Base-by-base conservation (phyloP, 495 filamentous ascomycete species). In the Neohortaea acidophila region DNA sequence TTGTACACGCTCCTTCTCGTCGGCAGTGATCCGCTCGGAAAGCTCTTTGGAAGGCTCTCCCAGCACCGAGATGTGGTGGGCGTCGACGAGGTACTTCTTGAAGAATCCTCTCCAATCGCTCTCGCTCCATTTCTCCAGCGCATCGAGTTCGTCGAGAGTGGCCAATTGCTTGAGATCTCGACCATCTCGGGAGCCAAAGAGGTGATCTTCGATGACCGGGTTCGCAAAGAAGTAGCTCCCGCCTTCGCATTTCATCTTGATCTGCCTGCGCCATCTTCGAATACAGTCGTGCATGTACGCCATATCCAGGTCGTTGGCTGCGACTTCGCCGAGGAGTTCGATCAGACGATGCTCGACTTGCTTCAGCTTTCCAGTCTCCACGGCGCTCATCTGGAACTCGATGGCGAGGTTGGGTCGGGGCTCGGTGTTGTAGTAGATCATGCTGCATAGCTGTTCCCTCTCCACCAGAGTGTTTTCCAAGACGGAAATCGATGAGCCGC, bases 401-500 rank as follows among this genome's bases (percentile, higher is more conserved):
- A 96, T 80, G 38, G 92, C 66, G 18, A 75, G 76, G 47, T 77
- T 76, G n/a, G 84, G 83, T 25, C 84, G 73, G 23, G 70, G 61
- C 35, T 94, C 84, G 30, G 69, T 78, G 50, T 68, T 71, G 51
- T 78, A 84, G 21, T 72, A 70, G 6, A 94, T 73, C 2, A 73
- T 78, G 60, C 85, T 93, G 9, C 84, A 81, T 38, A 94, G 66
- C 44, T 92, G 79, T 54, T 96, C 86, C 49, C 79, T 86, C 51
- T 99, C 91, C 8, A 99, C 89, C 38, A 99, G 68, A 14, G 72
- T 72, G 47, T 93, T 94, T 43, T 96, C 87, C 13, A 99, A 62
- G 11, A 96, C 64, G 1, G 85, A 87, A 2, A 92, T 83, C 3
- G 89, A 89, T 2, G 89, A 96, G 11, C 85, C 87, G 37, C 80